These are phyloP conservation scores for Globisporangium viniferum DNA, from an alignment of 352 stramenopile species.

Conservation along the genomic window DNA sequence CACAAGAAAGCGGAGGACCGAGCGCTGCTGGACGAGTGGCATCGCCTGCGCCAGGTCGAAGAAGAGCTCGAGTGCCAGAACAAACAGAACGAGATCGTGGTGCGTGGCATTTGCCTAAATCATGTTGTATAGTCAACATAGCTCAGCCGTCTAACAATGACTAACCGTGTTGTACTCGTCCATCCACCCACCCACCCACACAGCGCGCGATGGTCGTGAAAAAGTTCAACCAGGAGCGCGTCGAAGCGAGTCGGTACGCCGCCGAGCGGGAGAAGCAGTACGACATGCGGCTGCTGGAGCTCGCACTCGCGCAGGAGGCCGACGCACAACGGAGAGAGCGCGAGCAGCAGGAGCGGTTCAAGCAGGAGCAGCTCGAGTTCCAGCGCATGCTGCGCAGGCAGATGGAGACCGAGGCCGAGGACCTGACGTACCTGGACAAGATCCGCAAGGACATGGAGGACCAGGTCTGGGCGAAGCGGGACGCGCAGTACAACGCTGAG, in stretches of 20 bases:
- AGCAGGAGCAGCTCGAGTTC: slow-evolving; percentile 71
- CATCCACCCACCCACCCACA: not conserved
- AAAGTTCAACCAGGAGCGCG: slow-evolving; percentile 65
- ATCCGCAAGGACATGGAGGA: slow-evolving; percentile 83
- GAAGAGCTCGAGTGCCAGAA: slow-evolving; percentile 52
- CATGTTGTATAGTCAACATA: not conserved
- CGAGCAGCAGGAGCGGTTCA: slow-evolving; percentile 62
- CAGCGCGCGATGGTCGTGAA: slow-evolving; percentile 67
- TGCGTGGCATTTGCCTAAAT: slow-evolving; percentile 12
- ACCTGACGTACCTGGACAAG: slow-evolving; percentile 59
- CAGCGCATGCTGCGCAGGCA: slow-evolving; percentile 69
- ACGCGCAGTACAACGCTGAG: slow-evolving; percentile 68
- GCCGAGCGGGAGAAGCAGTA: slow-evolving; percentile 65
- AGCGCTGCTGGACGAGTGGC: slow-evolving; percentile 60
- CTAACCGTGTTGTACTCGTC: not conserved
- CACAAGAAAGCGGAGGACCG: slow-evolving; percentile 43
- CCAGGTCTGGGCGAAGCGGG: slow-evolving; percentile 69
- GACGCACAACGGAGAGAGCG: slow-evolving; percentile 53
- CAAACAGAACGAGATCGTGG: slow-evolving; percentile 53
- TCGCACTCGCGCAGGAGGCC: slow-evolving; percentile 56
- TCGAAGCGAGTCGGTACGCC: slow-evolving; percentile 37
- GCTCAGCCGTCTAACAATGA: not conserved
- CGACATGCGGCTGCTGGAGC: slow-evolving; percentile 53
- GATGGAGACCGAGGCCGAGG: slow-evolving; percentile 71
- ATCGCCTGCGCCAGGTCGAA: slow-evolving; percentile 55